phyloP scores from a whole-genome alignment of 2,329 filamentous ascomycete species.

The Pseudogymnoascus sp. region DNA sequence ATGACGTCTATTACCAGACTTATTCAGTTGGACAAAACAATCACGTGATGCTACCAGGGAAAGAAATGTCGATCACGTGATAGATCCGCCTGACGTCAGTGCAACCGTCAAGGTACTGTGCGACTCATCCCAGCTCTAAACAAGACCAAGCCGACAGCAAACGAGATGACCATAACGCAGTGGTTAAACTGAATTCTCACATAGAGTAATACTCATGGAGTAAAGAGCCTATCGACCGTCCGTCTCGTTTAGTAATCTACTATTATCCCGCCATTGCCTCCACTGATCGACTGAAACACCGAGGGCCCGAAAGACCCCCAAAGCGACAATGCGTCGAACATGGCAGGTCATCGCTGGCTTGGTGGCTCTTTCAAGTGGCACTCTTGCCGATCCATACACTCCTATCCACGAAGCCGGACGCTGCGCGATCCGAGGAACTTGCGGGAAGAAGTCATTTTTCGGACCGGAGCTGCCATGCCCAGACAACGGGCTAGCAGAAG shows the following conservation, averaged over 20 bases:
- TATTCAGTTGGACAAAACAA: background rate
- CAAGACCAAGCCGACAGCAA: background rate
- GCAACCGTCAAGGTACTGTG: constrained; percentile 6
- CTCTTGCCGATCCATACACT: constrained; percentile 27
- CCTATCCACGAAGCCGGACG: constrained; percentile 73
- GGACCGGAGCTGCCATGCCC: constrained; percentile 84
- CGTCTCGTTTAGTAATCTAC: background rate
- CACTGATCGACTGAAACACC: constrained; percentile 3
- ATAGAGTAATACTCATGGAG: background rate
- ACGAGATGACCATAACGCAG: background rate
- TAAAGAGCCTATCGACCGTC: background rate
- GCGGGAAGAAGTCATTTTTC: constrained; percentile 85
- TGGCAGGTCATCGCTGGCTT: constrained; percentile 1
- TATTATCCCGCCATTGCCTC: background rate
- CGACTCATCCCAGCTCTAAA: background rate
- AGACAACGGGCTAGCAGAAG: constrained; percentile 74
- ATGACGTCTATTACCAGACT: background rate
- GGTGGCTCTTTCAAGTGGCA: background rate
- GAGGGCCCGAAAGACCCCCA: background rate
- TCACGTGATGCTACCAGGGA: background rate
- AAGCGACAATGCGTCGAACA: background rate
- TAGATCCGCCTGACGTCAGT: background rate
- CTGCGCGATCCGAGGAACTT: constrained; percentile 85
- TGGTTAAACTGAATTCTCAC: background rate
- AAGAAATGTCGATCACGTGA: background rate